These are phyloP conservation scores for Wickerhamiella lipophila DNA, from an alignment of 805 yeast species.

Conservation along the genomic window DNA sequence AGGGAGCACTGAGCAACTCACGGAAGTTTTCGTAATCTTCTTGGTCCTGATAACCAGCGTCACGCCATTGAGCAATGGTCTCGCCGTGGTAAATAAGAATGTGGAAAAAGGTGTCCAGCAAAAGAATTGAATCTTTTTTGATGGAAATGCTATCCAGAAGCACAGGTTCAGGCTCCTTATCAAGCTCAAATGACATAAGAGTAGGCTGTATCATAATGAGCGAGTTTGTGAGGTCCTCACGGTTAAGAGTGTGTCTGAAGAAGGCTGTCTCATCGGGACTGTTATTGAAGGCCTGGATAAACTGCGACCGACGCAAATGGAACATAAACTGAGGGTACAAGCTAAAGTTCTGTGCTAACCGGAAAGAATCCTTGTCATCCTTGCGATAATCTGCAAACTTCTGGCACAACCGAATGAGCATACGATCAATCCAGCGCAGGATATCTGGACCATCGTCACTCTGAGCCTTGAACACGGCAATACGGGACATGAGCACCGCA, in stretches of 20 bases:
- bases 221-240: constrained; percentile 87
- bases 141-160: constrained; percentile 86
- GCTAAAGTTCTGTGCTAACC: constrained; percentile 70
- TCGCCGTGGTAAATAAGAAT: constrained; percentile 91
- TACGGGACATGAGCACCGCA: constrained; percentile 82
- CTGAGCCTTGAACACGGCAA: constrained; percentile 71
- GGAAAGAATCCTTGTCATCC: constrained; percentile 70
- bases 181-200: constrained; percentile 70
- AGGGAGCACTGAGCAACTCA: constrained; percentile 74
- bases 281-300: constrained; percentile 88
- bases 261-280: constrained; percentile 99
- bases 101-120: constrained; percentile 93
- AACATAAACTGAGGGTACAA: constrained; percentile 92
- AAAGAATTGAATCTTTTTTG: constrained; percentile 71
- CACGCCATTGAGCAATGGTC: constrained; percentile 92
- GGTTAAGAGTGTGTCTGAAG: constrained; percentile 79
- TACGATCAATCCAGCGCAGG: constrained; percentile 87
- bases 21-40: constrained; percentile 83
- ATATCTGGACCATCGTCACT: constrained; percentile 88
- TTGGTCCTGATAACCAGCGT: constrained; percentile 84
- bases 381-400: constrained; percentile 87
- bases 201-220: constrained; percentile 97
- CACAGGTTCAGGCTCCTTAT: constrained; percentile 68
- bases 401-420: constrained; percentile 78
- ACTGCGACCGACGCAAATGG: constrained; percentile 91